phyloP scores from a whole-genome alignment of 2,329 filamentous ascomycete genomes.

The Verruconis gallopava region DNA sequence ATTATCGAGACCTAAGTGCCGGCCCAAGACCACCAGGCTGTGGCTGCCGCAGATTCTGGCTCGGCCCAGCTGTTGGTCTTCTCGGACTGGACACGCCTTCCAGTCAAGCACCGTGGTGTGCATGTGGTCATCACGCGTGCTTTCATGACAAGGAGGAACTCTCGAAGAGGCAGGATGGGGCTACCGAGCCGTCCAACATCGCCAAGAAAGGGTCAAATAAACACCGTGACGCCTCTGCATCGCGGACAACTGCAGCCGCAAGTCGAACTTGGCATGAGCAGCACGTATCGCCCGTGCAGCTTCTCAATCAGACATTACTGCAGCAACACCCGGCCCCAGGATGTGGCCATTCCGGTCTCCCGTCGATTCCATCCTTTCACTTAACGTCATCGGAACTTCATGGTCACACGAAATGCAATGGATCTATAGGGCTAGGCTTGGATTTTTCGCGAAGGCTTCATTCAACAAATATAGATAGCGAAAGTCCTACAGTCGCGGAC shows the following conservation, averaged over 20 bases:
- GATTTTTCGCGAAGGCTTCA: not conserved
- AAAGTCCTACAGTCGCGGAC: constrained; percentile 7
- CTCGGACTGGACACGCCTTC: constrained; percentile 28
- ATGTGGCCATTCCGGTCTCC: constrained; percentile 16
- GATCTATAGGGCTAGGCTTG: not conserved
- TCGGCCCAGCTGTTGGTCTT: constrained; percentile 34
- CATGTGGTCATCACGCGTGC: constrained; percentile 45
- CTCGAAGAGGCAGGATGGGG: no score
- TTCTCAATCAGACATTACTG: no score
- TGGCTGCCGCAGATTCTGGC: constrained; percentile 42
- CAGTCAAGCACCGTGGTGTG: constrained; percentile 23
- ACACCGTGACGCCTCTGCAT: no score
- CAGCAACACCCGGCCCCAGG: no score
- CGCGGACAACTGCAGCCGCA: no score
- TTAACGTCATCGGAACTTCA: constrained; percentile 2
- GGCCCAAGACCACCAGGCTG: constrained; percentile 33
- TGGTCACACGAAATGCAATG: not conserved
- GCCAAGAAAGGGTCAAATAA: no score
- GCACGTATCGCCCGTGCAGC: no score
- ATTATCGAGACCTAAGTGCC: constrained; percentile 34
- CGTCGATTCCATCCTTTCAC: not conserved
- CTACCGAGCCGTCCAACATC: no score
- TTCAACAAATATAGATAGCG: not conserved
- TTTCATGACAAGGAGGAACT: constrained; percentile 31
- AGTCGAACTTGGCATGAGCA: no score